Base-by-base conservation (phyloP, 306 rosid genomes). In the Pyrus betulifolia region DNA sequence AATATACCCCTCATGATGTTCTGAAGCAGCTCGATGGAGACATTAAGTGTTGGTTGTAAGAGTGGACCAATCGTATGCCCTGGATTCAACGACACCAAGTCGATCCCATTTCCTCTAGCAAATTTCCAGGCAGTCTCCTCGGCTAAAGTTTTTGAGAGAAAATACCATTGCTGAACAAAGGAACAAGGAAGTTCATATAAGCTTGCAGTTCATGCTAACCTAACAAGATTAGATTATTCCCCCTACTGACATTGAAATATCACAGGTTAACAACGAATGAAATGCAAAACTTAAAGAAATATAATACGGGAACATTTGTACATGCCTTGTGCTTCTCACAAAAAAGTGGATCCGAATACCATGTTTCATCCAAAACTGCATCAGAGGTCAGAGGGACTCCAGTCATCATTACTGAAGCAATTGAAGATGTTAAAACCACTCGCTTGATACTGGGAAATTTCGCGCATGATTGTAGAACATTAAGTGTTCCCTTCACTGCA, bases 401-500 rank as follows among this genome's bases (percentile, higher is more conserved):
- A 5, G 12, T 75, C 23, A 3, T 4, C 8, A 27, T 2, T 4
- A 79, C 78, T 3, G 84, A 6, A 22, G 76, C 77, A 25, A 75
- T 28, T 12, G 86, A 83, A 7, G 86, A 79, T 49, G 86, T 83
- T 13, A 83, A 3, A n/a, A 83, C 62, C 54, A 83, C 83, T 33
- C 83, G 71, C 52, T 12, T 79, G 38, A 83, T 21, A 3, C 81
- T 70, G 0, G 49, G 49, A 64, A 11, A 25, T 40, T 79, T 75
- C 3, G 51, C 65, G 17, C 86, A 75, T 4, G 86, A 75, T 67
- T 52, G 40, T 2, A 83, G 83, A 71, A 83, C 81, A 19, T 75
- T 79, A 13, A 65, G 71, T 18, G 86, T 79, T 76, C 86, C 86
- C 7, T 79, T 79, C 66, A 83, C 19, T 6, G 86, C 86, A 10